Base-by-base conservation (phyloP, 345 rosid species). In the Mangifera indica region DNA sequence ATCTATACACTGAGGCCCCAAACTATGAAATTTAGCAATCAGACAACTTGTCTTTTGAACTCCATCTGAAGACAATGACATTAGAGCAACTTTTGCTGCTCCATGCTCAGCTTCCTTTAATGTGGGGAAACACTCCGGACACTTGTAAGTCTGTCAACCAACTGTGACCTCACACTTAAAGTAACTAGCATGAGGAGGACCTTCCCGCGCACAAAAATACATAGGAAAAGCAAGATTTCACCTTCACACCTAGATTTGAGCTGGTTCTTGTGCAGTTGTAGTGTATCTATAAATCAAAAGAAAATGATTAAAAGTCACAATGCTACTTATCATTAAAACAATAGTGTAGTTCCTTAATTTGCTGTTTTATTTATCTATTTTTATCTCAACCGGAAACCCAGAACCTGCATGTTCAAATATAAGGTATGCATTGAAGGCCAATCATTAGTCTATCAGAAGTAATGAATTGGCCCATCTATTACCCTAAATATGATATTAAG, bases 51-150 rank as follows among this genome's bases (percentile, higher is more conserved):
- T 88, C 82, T 85, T 86, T 48, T 83, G 82, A 76, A 68, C 57
- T 57, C 78, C 70, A 60, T 74, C 32, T 0, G 74, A 58, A 1
- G 73, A 48, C 70, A 89, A 67, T 61, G 87, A 74, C 69, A 60
- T 69, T 75, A 91, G 52, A 24, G 92, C 94, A 65, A 76, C 25
- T 77, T 78, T 87, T n/a, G 94, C 97, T 77, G 87, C 91, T 0
- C 81, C 88, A 61, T 82, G 82, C 73, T 91, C 92, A 65, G 89
- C 92, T n/a, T 84, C 85, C 72, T 77, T 89, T n/a, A 86, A 22
- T 0, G 87, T 87, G 5, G 87, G 67, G 58, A 79, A 86, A 37
- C 80, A 82, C 1, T 78, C 85, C 0, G 4, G 69, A 74, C 74
- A 21, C 46, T 82, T 82, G 67, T 72, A 91, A 22, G 81, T 81